Base-by-base conservation (phyloP, 352 stramenopile species). In the Aphanomyces euteiches region DNA sequence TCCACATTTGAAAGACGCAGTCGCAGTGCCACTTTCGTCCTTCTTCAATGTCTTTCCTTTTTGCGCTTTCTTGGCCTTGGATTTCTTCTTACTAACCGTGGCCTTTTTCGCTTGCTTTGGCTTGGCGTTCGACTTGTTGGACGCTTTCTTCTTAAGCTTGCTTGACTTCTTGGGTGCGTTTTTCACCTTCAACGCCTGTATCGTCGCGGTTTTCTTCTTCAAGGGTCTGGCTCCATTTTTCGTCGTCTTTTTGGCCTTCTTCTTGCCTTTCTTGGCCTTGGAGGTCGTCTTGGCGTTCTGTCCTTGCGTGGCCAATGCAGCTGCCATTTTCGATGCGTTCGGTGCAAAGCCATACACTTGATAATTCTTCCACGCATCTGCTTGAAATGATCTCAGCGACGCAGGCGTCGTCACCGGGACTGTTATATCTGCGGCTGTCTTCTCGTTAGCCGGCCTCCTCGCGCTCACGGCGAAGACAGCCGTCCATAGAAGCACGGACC, bases 291-390 rank as follows among this genome's bases (percentile, higher is more conserved):
- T 61, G 54, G 1, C 10, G 10, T 50, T 28, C 28, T 61, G 54
- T 12, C 8, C 54, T 61, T 61, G 28, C 28, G 28, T 28, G n/a
- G 54, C 54, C 19, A 61, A 40, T 19, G 54, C 54, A 17, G 39
- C 43, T 12, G 43, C 19, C 28, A 37, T 37, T 37, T 61, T 61
- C 6, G 54, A 1, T 37, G n/a, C 6, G 21, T 61, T 37, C 10
- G 28, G 17, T 7, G 54, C 54, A 40, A 61, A 61, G 1, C 54
- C 54, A 61, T 45, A 61, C 3, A 61, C 54, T 40, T 61, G 34
- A 39, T 61, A 37, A 7, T 19, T 61, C 54, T 61, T 28, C 28
- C 28, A 28, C 28, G 17, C 17, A 61, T 28, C 28, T n/a, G 36
- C 17, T 61, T 12, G 17, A 13, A 5, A 10, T 37, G 54, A 1